These are phyloP conservation scores for Mentha longifolia DNA, from an alignment of 257 asterid genomes.

Conservation along the genomic window DNA sequence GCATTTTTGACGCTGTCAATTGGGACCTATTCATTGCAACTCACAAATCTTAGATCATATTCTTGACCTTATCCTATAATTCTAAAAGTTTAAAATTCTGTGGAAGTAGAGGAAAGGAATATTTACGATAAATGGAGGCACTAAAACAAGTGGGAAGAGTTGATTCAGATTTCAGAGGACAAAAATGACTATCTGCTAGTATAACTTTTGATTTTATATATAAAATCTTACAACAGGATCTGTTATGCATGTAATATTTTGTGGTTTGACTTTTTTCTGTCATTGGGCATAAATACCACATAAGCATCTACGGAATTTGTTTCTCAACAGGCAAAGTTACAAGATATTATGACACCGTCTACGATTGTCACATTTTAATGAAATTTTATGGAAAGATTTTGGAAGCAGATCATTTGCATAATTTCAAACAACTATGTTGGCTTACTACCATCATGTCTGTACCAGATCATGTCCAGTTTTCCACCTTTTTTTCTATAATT, in stretches of 20 bases:
- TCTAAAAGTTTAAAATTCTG: conserved; percentile 13
- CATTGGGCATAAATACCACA: neutral
- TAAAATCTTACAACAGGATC: neutral
- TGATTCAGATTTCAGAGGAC: conserved; percentile 13
- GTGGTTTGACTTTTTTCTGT: conserved; percentile 7
- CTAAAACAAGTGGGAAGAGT: conserved; percentile 20
- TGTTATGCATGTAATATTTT: conserved; percentile 15
- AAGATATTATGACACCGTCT: neutral
- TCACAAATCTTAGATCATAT: conserved; percentile 9
- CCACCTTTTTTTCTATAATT: neutral
- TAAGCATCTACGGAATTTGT: conserved; percentile 6
- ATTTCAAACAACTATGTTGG: conserved; percentile 16
- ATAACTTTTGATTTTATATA: conserved; percentile 8
- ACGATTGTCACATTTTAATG: conserved; percentile 16
- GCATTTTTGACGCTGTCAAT: conserved; percentile 1
- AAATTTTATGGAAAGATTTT: conserved; percentile 7
- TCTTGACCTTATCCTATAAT: conserved; percentile 6
- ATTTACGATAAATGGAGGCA: conserved; percentile 15
- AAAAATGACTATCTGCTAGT: conserved; percentile 16
- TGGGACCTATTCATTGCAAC: conserved; percentile 15
- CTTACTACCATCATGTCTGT: neutral
- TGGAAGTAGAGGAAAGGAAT: conserved; percentile 3
- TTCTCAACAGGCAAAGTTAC: neutral
- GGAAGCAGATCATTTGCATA: conserved; percentile 18
- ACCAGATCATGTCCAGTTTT: neutral